Base-by-base conservation (phyloP, 73 alveolate species). In the Paramecium pentaurelia region DNA sequence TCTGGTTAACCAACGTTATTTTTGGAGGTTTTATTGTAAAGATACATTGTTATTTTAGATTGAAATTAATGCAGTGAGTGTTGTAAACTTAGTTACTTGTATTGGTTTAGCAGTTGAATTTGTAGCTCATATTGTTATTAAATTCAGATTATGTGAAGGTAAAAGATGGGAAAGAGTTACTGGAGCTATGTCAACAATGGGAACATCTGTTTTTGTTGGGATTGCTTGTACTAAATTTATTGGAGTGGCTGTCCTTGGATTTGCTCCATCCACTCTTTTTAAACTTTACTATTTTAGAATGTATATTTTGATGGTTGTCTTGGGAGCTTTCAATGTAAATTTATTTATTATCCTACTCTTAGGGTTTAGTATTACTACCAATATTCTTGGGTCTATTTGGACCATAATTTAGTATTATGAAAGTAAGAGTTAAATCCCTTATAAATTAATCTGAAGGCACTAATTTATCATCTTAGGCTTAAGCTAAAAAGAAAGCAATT, bases 61-160 rank as follows among this genome's bases (percentile, higher is more conserved):
- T 27, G 99, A 98, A 94, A 93, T 98, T 92, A 98, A 97, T 94
- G 99, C 99, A 10, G 95, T 98, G 28, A 96, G 98, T 91, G 99
- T 97, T 32, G 99, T 97, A 22, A 98, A 98, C 58, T 94, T 98
- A 8, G 98, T 98, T 9, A 97, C 97, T 58, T 92, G 98, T 10
- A 70, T 97, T 7, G 99, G 99, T 10, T 87, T 98, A 47, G 97
- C 98, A 30, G 99, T 98, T 4, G 99, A 98, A 90, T 98, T 98
- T 95, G 97, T 98, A 60, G 96, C 94, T 34, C 99, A 98, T 83
- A 97, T 95, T 12, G 98, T 97, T 30, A 97, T 97, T 51, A 86
- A 95, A 36, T 98, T 96, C 75, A 95, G 97, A 92, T 95, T 93
- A 54, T 91, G 92, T 38, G 88, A 93, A 22, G 99, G 98, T 8